phyloP scores from a whole-genome alignment of 495 filamentous ascomycete species.

The Mytilinidion resinicola region DNA sequence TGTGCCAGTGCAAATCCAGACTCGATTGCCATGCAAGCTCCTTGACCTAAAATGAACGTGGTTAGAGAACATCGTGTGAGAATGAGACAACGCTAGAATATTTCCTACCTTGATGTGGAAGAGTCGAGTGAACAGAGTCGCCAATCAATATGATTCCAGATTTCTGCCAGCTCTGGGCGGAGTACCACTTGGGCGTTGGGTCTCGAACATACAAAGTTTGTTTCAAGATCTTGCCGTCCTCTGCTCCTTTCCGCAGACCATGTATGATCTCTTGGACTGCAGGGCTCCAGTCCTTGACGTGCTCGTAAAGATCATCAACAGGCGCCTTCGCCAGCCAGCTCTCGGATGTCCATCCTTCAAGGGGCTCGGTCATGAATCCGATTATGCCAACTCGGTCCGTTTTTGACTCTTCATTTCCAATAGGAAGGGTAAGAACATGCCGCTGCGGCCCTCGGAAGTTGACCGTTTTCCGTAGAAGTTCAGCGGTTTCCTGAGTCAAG shows the following conservation, averaged over 20 bases:
- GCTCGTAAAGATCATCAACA: conserved; percentile 4
- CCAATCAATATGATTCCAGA: conserved; percentile 11
- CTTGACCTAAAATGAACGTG: conserved; percentile 3
- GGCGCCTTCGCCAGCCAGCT: conserved; percentile 9
- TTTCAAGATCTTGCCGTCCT: conserved; percentile 11
- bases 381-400: conserved; percentile 7
- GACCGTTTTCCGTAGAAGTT: conserved; percentile 2
- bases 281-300: conserved; percentile 9
- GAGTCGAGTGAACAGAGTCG: conserved; percentile 6
- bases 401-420: conserved; percentile 7
- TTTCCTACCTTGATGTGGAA: conserved; percentile 7
- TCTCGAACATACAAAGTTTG: conserved; percentile 11
- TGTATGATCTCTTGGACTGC: conserved; percentile 13
- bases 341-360: conserved; percentile 8
- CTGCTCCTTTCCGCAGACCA: conserved; percentile 7
- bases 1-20: conserved; percentile 13
- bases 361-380: conserved; percentile 13
- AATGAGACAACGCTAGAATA: not conserved
- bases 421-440: conserved; percentile 13
- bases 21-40: conserved; percentile 9
- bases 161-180: conserved; percentile 2
- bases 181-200: conserved; percentile 9
- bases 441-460: conserved; percentile 10
- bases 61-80: not conserved
- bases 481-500: conserved; percentile 3